phyloP scores from a whole-genome alignment of 495 filamentous ascomycete genomes.

The Pseudoneurospora amorphoporcata region DNA sequence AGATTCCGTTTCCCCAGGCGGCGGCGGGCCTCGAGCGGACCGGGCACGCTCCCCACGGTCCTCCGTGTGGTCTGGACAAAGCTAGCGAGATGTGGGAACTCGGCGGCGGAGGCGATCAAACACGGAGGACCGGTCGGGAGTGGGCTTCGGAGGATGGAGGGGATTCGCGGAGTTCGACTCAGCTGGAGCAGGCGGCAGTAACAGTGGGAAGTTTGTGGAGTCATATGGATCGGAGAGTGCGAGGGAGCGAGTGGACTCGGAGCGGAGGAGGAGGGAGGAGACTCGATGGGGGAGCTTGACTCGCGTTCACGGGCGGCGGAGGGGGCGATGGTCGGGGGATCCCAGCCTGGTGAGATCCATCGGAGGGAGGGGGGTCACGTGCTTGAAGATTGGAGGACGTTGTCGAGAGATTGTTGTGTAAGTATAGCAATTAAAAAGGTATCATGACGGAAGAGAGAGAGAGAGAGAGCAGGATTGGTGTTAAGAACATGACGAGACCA shows the following conservation, averaged over 20 bases:
- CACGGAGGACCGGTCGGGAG: background rate
- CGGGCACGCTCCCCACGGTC: constrained; percentile 25
- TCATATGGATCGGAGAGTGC: constrained; percentile 16
- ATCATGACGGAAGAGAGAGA: background rate
- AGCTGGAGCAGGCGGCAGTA: constrained; percentile 27
- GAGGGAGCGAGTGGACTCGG: background rate
- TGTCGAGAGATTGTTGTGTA: background rate
- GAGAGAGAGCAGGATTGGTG: background rate
- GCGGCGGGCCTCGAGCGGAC: constrained; percentile 42
- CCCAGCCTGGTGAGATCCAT: background rate
- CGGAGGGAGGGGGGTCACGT: background rate
- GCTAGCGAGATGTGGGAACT: background rate
- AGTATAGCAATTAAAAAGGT: background rate
- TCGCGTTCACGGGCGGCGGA: background rate
- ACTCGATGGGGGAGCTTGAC: background rate
- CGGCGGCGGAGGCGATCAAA: background rate
- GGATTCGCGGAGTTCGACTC: background rate
- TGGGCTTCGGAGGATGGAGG: background rate
- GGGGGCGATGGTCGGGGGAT: background rate
- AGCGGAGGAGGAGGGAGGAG: background rate
- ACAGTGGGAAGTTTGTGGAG: constrained; percentile 29
- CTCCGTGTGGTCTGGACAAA: constrained; percentile 10
- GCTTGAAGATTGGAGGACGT: background rate
- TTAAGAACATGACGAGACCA: background rate
- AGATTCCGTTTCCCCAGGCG: constrained; percentile 42